Percentiles rank a stretch among this genome's conserved stretches.
These are phyloP conservation scores for Didymosphaeria variabile DNA, from an alignment of 2,329 filamentous ascomycete genomes.

Conservation along the genomic window DNA sequence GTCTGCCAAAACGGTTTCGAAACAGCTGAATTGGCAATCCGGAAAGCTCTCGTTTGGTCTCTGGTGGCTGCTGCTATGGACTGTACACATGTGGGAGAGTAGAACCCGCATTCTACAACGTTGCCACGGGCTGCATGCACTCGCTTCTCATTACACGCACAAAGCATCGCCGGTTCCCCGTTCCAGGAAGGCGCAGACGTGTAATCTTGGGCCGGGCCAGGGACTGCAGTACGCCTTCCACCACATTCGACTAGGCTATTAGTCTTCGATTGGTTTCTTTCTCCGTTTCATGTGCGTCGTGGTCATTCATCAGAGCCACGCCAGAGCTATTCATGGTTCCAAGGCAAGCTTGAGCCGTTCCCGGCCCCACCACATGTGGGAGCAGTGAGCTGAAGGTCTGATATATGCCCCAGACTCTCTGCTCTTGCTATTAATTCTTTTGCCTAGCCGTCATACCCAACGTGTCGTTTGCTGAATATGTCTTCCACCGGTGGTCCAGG, in stretches of 20 bases:
- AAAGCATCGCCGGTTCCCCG: constrained; percentile 25
- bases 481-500: constrained; percentile 22
- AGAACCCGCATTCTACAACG: background rate
- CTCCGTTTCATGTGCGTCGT: constrained; percentile 23
- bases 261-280: constrained; percentile 24
- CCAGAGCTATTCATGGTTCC: constrained; percentile 27
- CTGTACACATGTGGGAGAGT: background rate
- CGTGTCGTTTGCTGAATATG: constrained; percentile 18
- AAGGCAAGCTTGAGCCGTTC: constrained; percentile 28
- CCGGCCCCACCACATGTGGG: constrained; percentile 27
- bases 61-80: too few species aligned
- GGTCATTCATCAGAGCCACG: constrained; percentile 34
- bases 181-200: constrained; percentile 22
- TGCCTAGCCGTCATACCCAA: constrained; percentile 5
- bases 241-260: constrained; percentile 15
- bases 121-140: constrained; percentile 5
- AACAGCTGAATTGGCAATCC: background rate
- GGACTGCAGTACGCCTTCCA: constrained; percentile 20
- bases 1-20: constrained; percentile 15
- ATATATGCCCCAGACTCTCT: constrained; percentile 31
- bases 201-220: constrained; percentile 19
- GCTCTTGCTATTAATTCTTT: constrained; percentile 17
- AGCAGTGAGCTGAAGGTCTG: constrained; percentile 20
- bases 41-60: background rate
- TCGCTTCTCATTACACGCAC: constrained; percentile 11